Evolutionary conservation across 257 asterid species (phyloP), one percentile per base, ranked within the genome.

Genomic region (Solanum bulbocastanum): DNA sequence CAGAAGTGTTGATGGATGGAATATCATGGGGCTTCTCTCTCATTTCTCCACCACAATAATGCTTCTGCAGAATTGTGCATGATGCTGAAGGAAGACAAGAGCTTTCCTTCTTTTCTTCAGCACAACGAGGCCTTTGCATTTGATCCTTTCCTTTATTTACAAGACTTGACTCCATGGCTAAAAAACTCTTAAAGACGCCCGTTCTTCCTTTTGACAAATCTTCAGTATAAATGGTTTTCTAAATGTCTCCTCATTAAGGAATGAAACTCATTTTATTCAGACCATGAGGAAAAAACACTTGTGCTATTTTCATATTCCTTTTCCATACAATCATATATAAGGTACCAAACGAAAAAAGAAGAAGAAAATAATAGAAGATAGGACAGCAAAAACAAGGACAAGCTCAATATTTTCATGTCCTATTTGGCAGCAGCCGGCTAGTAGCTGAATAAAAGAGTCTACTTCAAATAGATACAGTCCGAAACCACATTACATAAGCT

Each of bases 11-110:
- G 4, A 58, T 76, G 11, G 35, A 76, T 30, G 83, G 36, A 30
- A 22, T 60, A 23, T 37, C 73, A 56, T 62, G 30, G 65, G 25
- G 10, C 5, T 60, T 88, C n/a, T 30, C 37, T 58, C 74, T 86
- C 11, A 81, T 39, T 12, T 83, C 39, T 9, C 84, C 79, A 1
- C 58, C 68, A 49, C 62, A 71, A 60, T 42, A 81, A 52, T 56
- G 87, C 33, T 86, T 74, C 15, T 90, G 75, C 65, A 90, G 46
- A 30, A 88, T 46, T 30, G 14, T 32, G 15, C 88, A 58, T 40
- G 91, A 85, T 52, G 90, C 88, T 39, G 23, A 74, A 25, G 90
- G 87, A 22, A 66, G 65, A 56, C 85, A 74, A 72, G 76, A 23
- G 36, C 1, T 60, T 89, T 78, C 87, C 79, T 85, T 82, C 56